phyloP scores from a whole-genome alignment of 1,284 basidiomycete genomes.

The Rhodotorula sp. region DNA sequence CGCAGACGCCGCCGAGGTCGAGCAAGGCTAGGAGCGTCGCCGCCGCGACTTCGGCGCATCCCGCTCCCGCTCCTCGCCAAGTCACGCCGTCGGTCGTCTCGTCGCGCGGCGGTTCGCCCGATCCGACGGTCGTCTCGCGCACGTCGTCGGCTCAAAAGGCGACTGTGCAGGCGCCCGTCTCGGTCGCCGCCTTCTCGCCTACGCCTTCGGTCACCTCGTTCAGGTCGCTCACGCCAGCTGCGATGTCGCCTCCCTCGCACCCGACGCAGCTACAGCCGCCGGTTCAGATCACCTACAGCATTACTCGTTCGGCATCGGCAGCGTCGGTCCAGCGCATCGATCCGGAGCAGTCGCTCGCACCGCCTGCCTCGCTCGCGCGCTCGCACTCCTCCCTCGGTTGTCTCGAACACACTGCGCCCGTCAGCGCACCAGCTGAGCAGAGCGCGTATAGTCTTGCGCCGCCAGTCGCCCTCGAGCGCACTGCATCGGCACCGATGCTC shows the following conservation, averaged over 20 bases:
- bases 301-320: conserved; percentile 3
- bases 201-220: background rate
- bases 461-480: conserved; percentile 8
- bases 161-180: background rate
- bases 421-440: background rate
- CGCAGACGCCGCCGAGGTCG: background rate
- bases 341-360: conserved; percentile 5
- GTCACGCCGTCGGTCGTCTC: background rate
- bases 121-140: background rate
- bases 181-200: background rate
- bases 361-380: background rate
- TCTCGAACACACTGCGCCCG: background rate
- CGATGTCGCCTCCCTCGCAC: background rate
- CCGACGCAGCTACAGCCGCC: background rate
- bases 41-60: background rate
- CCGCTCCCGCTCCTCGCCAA: background rate
- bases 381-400: conserved; percentile 22
- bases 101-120: background rate
- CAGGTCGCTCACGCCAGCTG: conserved; percentile 4
- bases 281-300: background rate
- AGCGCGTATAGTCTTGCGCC: background rate
- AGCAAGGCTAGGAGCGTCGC: background rate
- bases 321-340: background rate
- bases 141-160: background rate
- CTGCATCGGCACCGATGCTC: conserved; percentile 16